Conservation (phyloP, 768 basidiomycete genomes). For the Leccinum uliginosum region DNA sequence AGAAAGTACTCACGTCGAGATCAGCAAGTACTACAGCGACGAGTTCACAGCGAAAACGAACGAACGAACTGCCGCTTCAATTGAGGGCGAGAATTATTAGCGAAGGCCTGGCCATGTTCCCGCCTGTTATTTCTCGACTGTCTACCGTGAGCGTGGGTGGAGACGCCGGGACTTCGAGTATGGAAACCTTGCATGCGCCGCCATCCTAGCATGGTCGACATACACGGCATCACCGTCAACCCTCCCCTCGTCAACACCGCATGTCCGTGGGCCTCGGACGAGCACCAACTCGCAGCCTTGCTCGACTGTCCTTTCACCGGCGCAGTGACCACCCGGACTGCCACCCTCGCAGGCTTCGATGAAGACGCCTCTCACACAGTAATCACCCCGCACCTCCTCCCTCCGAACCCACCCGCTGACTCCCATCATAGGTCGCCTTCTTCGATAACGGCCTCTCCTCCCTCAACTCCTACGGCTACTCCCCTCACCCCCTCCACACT, state of each 20-base stretch:
- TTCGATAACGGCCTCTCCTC: slow-evolving; percentile 49
- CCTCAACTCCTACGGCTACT: slow-evolving; percentile 85
- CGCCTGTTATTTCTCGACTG: too few relatives aligned
- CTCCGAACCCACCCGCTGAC: slow-evolving; percentile 1
- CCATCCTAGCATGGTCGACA: slow-evolving; percentile 43
- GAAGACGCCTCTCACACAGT: slow-evolving; percentile 65
- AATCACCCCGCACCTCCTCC: not conserved
- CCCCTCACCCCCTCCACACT: slow-evolving; percentile 56
- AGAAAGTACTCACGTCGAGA: too few relatives aligned
- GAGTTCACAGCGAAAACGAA: too few relatives aligned
- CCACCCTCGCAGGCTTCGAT: slow-evolving; percentile 64
- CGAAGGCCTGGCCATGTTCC: too few relatives aligned
- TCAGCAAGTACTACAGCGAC: too few relatives aligned
- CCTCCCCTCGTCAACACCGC: slow-evolving; percentile 76
- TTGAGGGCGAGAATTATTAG: too few relatives aligned
- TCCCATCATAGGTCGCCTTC: slow-evolving; percentile 56
- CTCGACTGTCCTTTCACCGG: slow-evolving; percentile 67
- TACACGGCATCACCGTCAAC: slow-evolving; percentile 51
- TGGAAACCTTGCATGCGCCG: too few relatives aligned
- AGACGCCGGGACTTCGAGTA: too few relatives aligned
- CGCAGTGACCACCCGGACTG: slow-evolving; percentile 78
- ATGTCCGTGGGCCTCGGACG: slow-evolving; percentile 76
- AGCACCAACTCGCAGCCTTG: slow-evolving; percentile 60
- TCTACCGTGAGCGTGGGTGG: too few relatives aligned
- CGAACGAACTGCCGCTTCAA: too few relatives aligned